A percentile compares a stretch with the other conserved stretches of the same genome.
Evolutionary conservation across 2,329 filamentous ascomycete genomes (phyloP).

Genomic region (Nothopassalora personata): DNA sequence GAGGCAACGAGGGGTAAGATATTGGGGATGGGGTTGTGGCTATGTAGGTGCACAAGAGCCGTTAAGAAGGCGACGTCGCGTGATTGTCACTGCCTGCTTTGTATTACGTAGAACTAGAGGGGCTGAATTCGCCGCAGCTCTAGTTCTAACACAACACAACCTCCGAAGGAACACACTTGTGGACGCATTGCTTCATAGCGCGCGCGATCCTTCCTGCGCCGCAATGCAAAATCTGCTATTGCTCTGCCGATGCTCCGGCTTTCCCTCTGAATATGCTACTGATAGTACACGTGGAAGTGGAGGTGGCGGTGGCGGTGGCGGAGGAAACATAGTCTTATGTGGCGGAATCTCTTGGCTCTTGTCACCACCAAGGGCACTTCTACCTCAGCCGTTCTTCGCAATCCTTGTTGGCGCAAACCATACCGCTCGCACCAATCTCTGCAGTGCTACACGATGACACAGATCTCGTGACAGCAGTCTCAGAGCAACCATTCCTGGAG

Average conservation of each 20-base stretch:
- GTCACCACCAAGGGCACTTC: neutral
- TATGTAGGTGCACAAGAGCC: slow-evolving; percentile 1
- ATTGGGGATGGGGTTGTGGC: neutral
- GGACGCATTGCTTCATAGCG: neutral
- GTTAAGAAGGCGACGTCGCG: neutral
- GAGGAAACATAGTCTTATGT: neutral
- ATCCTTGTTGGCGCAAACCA: neutral
- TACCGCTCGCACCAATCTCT: neutral
- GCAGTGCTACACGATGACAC: neutral
- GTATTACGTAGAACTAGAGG: neutral
- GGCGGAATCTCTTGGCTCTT: neutral
- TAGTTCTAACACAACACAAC: neutral
- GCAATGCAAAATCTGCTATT: neutral
- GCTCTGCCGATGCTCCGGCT: neutral
- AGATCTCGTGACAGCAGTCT: neutral
- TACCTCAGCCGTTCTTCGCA: neutral
- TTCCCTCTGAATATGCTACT: neutral
- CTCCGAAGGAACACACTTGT: neutral
- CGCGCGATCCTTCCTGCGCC: neutral
- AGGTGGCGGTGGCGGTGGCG: no score
- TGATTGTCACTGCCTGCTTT: slow-evolving; percentile 1
- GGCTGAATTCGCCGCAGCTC: neutral
- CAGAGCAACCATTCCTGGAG: neutral
- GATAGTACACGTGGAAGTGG: neutral
- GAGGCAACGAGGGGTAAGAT: neutral